Percentiles rank a stretch among this genome's conserved stretches.
Conservation (phyloP, 129 eudicot genomes). For the Scalesia atractyloides region DNA sequence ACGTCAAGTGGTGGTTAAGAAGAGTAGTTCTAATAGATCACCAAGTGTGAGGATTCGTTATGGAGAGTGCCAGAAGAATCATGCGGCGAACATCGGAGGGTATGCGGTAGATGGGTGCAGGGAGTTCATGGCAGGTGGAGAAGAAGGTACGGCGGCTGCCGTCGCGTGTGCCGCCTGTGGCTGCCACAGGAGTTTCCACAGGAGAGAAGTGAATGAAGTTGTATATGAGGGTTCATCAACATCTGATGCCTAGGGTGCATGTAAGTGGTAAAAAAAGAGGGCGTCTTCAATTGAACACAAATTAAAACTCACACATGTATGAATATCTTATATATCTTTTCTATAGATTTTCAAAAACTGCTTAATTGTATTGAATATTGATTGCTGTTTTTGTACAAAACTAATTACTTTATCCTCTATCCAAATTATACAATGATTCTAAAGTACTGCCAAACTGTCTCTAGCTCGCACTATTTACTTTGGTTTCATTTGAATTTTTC, state of each 20-base stretch:
- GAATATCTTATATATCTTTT: conserved; percentile 29
- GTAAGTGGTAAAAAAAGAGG: conserved; percentile 20
- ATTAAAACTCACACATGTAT: conserved; percentile 22
- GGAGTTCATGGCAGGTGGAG: conserved; percentile 71
- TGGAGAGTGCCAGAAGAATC: conserved; percentile 50
- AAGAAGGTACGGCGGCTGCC: conserved; percentile 54
- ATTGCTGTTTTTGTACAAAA: conserved; percentile 34
- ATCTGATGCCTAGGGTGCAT: conserved; percentile 31
- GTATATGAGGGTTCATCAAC: conserved; percentile 57
- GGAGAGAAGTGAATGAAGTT: conserved; percentile 65
- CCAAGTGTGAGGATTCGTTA: conserved; percentile 38
- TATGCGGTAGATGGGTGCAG: conserved; percentile 46
- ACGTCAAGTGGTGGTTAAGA: conserved; percentile 43
- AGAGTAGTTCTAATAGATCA: conserved; percentile 26
- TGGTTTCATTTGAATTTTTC: conserved; percentile 13
- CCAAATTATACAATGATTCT: conserved; percentile 21
- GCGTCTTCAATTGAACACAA: conserved; percentile 25
- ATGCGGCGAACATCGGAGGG: conserved; percentile 50
- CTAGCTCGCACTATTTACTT: not conserved
- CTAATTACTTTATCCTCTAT: conserved; percentile 17
- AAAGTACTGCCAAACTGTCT: not conserved
- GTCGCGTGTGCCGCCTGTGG: conserved; percentile 85
- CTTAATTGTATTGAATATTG: conserved; percentile 28
- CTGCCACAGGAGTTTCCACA: conserved; percentile 86
- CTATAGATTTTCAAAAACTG: conserved; percentile 9